Conservation (phyloP, 2,329 filamentous ascomycete species). For the Aspergillus sp. region DNA sequence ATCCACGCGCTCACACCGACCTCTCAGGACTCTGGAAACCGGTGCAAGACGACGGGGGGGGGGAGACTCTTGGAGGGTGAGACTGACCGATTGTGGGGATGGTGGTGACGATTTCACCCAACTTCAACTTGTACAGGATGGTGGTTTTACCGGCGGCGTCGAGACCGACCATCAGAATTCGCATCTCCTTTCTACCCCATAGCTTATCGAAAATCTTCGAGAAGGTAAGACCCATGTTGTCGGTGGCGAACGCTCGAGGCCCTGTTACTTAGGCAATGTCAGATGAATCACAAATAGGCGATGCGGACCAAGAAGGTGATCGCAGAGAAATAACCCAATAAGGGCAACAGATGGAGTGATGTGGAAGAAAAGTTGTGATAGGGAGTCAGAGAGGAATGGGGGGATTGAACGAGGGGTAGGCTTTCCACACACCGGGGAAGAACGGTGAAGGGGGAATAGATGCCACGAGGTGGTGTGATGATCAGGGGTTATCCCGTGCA, state of each 20-base stretch:
- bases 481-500: slow-evolving; percentile 12
- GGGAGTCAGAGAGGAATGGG: too few species aligned
- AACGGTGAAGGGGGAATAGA: slow-evolving; percentile 4
- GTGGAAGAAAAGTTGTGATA: too few species aligned
- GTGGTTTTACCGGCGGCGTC: slow-evolving; percentile 99
- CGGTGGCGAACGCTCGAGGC: slow-evolving; percentile 28
- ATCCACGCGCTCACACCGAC: slow-evolving; percentile 1
- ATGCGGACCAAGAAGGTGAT: too few species aligned
- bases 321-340: too few species aligned
- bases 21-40: background rate
- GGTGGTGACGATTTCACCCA: slow-evolving; percentile 96
- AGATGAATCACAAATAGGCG: slow-evolving; percentile 1
- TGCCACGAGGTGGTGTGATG: slow-evolving; percentile 1
- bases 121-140: slow-evolving; percentile 99
- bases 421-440: slow-evolving; percentile 9
- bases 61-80: background rate
- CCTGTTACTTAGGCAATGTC: slow-evolving; percentile 13
- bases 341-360: too few species aligned
- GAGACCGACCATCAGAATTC: slow-evolving; percentile 99
- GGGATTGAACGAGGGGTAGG: too few species aligned
- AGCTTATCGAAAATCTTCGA: slow-evolving; percentile 95
- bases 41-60: background rate
- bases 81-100: slow-evolving; percentile 93
- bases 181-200: slow-evolving; percentile 99
- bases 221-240: slow-evolving; percentile 94